Evolutionary conservation across 805 yeast species (phyloP), one percentile per base, ranked within the genome.

Genomic region (Spathaspora boniae): DNA sequence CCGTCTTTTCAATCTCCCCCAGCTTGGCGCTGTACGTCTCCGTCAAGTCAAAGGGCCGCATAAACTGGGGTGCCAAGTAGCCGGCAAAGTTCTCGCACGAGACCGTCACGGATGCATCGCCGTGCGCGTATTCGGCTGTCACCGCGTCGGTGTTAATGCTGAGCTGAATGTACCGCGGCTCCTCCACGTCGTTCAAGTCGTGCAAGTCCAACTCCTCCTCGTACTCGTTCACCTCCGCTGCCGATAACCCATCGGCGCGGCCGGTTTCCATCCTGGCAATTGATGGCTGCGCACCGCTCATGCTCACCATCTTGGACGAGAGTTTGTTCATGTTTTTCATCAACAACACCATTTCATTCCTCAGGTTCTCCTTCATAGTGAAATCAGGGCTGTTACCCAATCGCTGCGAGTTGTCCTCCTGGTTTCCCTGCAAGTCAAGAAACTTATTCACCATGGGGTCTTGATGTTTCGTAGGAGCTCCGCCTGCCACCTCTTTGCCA

Each of bases 271-370:
- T 24, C 21, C 26, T 23, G 9, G 20, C 33, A 9, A 6, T 7
- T 8, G 27, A 14, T n/a, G n/a, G n/a, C n/a, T n/a, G n/a, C n/a
- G n/a, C n/a, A n/a, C n/a, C n/a, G 17, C 33, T 44, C 43, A 46
- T 37, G 16, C 41, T 41, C 44, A 91, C 76, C 83, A 91, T 82
- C 45, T 88, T 78, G 39, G 86, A 79, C 53, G 94, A 82, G 32
- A 91, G 65, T 41, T 88, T 75, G 60, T 91, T 91, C 93, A 91
- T 88, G 43, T 95, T 86, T 46, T 83, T 74, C 65, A 93, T 70
- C 14, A 88, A 78, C 12, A 83, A 77, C 12, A 86, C 71, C 47
- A 88, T 76, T 44, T 86, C 95, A 21, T 71, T 73, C n/a, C n/a
- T n/a, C 35, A 76, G 76, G 31, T 44, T 44, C 9, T 42, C 43